These are phyloP conservation scores for Sophora flavescens DNA, from an alignment of 306 rosid species.

Conservation along the genomic window DNA sequence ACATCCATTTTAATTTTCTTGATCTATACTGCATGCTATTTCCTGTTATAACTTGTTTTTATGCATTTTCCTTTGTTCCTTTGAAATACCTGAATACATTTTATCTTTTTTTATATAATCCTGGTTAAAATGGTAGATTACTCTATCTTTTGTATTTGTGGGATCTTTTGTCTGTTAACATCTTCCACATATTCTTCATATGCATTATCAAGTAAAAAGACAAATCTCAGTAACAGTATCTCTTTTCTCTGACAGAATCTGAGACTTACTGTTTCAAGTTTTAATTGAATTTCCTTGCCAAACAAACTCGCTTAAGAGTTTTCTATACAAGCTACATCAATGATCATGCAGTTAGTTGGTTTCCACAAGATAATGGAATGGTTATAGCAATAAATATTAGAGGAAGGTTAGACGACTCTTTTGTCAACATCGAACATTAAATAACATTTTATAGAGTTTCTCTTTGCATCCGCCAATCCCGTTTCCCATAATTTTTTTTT, in stretches of 20 bases:
- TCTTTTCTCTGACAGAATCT: slow-evolving; percentile 7
- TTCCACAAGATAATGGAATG: neutral
- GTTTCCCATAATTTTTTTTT: neutral
- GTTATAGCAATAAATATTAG: slow-evolving; percentile 11
- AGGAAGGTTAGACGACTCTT: slow-evolving; percentile 18
- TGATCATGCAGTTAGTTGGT: slow-evolving; percentile 1
- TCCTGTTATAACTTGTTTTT: slow-evolving; percentile 17
- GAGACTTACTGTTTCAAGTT: neutral
- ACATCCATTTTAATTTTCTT: neutral
- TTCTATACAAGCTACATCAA: neutral
- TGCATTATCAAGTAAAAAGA: neutral
- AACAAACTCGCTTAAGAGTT: slow-evolving; percentile 4
- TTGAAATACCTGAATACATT: neutral
- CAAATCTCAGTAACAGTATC: neutral
- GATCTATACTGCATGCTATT: slow-evolving; percentile 8
- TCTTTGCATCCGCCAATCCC: slow-evolving; percentile 2
- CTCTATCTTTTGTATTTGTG: neutral
- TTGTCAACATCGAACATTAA: slow-evolving; percentile 2
- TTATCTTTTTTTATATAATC: neutral
- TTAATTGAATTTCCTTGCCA: slow-evolving; percentile 4
- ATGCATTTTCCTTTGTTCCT: slow-evolving; percentile 3
- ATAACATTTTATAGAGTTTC: neutral
- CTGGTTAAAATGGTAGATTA: neutral
- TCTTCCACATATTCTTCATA: slow-evolving; percentile 12
- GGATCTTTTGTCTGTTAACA: neutral